A percentile compares a stretch with the other conserved stretches of the same genome.
Evolutionary conservation across 495 filamentous ascomycete species (phyloP).

Genomic region (Gamarada debralockiae): DNA sequence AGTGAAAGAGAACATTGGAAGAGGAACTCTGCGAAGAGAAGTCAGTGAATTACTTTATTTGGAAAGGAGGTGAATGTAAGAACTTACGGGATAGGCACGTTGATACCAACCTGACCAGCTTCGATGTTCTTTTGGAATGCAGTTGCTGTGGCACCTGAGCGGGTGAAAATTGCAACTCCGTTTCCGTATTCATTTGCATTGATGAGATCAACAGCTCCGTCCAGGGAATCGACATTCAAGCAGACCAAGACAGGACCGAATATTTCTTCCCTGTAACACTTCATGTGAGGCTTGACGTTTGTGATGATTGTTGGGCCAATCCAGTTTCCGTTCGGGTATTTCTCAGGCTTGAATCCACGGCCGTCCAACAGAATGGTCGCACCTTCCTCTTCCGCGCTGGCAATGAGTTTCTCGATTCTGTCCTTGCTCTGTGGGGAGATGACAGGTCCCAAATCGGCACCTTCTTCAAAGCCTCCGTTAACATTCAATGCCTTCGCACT

Average conservation of each 20-base stretch:
- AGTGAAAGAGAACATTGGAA: constrained; percentile 97
- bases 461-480: constrained; percentile 92
- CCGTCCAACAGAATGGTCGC: constrained; percentile 95
- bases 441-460: constrained; percentile 93
- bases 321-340: constrained; percentile 97
- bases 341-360: constrained; percentile 77
- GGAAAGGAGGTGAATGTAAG: too few species aligned
- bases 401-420: constrained; percentile 85
- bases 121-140: constrained; percentile 63
- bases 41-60: too few species aligned
- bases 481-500: constrained; percentile 85
- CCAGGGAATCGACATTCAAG: constrained; percentile 76
- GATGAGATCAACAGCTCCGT: constrained; percentile 67
- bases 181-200: constrained; percentile 66
- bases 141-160: constrained; percentile 55
- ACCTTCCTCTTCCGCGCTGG: constrained; percentile 86
- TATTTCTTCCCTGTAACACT: constrained; percentile 94
- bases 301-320: constrained; percentile 92
- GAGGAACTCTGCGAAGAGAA: constrained; percentile 51
- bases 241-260: constrained; percentile 94
- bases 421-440: constrained; percentile 90
- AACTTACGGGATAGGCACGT: constrained; percentile 63
- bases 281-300: constrained; percentile 87
- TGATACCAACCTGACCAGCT: constrained; percentile 76
- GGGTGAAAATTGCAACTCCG: constrained; percentile 62